Evolutionary conservation across 164 flowering plant genomes (phyloP).

Genomic region (Sextonia rubra): DNA sequence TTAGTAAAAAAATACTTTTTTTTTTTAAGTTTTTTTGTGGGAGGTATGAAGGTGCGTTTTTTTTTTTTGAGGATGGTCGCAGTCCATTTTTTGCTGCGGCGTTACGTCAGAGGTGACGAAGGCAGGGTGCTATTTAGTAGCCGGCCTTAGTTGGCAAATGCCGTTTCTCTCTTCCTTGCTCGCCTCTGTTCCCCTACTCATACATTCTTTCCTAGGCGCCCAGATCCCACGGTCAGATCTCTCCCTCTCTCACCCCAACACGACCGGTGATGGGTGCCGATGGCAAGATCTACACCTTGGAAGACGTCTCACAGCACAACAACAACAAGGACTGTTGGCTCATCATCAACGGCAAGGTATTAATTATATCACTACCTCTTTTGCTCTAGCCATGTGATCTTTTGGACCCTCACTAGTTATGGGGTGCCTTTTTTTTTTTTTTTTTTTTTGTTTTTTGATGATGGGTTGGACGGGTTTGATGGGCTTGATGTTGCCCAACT

Average conservation of each 20-base stretch:
- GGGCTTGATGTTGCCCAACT: background rate
- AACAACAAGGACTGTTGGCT: constrained; percentile 43
- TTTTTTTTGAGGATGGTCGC: no score
- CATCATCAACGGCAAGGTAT: constrained; percentile 43
- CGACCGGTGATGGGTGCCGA: constrained; percentile 25
- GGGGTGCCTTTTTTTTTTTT: background rate
- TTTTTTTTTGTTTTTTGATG: background rate
- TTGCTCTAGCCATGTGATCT: background rate
- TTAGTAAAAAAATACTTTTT: no score
- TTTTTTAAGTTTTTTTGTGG: no score
- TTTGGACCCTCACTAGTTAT: no score
- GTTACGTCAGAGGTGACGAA: no score
- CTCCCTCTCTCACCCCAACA: background rate
- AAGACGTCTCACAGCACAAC: constrained; percentile 35
- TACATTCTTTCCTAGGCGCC: no score
- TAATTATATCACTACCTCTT: background rate
- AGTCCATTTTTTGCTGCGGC: no score
- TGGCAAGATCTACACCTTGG: constrained; percentile 26
- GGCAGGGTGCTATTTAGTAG: no score
- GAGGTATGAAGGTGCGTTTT: no score
- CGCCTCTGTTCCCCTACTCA: no score
- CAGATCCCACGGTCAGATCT: background rate
- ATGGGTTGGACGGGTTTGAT: background rate
- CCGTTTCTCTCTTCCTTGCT: no score
- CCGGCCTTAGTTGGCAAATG: no score